Base-by-base conservation (phyloP, 2,329 filamentous ascomycete species). In the Byssochlamys sp. region DNA sequence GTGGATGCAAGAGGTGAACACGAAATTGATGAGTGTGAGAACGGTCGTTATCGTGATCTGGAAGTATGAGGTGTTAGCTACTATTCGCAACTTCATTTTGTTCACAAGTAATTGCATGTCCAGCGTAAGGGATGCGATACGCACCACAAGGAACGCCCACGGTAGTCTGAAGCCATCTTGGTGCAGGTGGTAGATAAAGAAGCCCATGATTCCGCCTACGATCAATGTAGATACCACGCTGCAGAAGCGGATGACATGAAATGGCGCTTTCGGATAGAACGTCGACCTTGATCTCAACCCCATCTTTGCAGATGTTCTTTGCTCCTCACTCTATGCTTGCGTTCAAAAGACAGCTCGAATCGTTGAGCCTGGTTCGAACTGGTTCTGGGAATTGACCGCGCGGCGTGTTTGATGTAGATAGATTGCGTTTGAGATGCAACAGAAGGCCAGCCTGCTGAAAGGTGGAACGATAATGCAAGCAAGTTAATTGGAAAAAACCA, bases 111-210 rank as follows among this genome's bases (percentile, higher is more conserved):
- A 33, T 33, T 25, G 25, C 19, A 29, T 55, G 25, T 54, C 54
- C 31, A 56, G 27, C 2, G 27, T 52, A 9, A 27, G 39, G 3
- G 27, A 52, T 45, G 12, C 31, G 31, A 9, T 39, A 63, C 77
- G 60, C 75, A 84, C 82, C 59, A 84, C 70, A 19, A 84, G 74
- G 65, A 85, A 85, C 2, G 81, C 82, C 78, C 81, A 84, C 0
- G 83, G 83, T 2, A 82, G 71, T 52, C 73, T 75, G 69, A 78
- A 82, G 53, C 77, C 69, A 60, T 80, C 79, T 51, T 74, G 71
- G 24, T 74, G 74, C 25, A 85, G 74, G 61, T 83, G 78, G 61
- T 74, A 78, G 60, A 81, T 76, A 69, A 85, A 85, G 61, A 79
- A 81, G 58, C 72, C 72, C 68, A 84, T 77, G 54, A 85, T 80